A percentile compares a stretch with the other conserved stretches of the same genome.
phyloP scores from a whole-genome alignment of 2,329 filamentous ascomycete species.

The Xylaria digitata region DNA sequence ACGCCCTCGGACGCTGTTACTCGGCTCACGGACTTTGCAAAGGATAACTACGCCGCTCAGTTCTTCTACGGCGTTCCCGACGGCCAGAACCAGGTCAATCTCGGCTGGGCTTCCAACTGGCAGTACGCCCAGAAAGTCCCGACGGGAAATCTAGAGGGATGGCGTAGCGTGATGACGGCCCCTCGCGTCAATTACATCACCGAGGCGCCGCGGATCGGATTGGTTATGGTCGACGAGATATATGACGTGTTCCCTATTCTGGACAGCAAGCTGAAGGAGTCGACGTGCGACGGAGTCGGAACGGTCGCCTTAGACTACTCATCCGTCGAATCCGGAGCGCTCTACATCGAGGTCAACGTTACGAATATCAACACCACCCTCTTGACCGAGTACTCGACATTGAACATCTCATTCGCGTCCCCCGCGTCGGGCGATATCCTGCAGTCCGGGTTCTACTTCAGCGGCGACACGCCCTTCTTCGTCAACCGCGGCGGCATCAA shows the following conservation, averaged over 20 bases:
- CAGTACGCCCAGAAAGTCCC: slow-evolving; percentile 67
- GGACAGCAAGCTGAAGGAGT: slow-evolving; percentile 57
- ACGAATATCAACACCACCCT: slow-evolving; percentile 44
- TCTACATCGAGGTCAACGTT: slow-evolving; percentile 67
- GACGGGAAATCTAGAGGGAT: slow-evolving; percentile 63
- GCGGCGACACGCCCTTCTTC: slow-evolving; percentile 62
- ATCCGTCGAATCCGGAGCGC: slow-evolving; percentile 59
- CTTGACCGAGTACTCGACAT: slow-evolving; percentile 46
- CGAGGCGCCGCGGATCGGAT: slow-evolving; percentile 62
- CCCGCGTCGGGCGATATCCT: slow-evolving; percentile 61
- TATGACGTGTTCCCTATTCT: slow-evolving; percentile 62
- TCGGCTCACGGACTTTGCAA: slow-evolving; percentile 59
- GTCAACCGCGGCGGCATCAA: slow-evolving; percentile 61
- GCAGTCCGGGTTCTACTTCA: slow-evolving; percentile 61
- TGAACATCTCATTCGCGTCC: slow-evolving; percentile 66
- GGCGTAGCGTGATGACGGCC: slow-evolving; percentile 63
- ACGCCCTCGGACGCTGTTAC: slow-evolving; percentile 55
- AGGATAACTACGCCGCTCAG: slow-evolving; percentile 68
- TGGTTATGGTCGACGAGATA: slow-evolving; percentile 62
- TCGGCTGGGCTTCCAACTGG: slow-evolving; percentile 71
- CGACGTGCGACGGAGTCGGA: slow-evolving; percentile 59
- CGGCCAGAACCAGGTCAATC: slow-evolving; percentile 56
- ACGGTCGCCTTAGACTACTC: slow-evolving; percentile 63
- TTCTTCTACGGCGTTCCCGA: slow-evolving; percentile 62
- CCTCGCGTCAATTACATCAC: slow-evolving; percentile 64